Base-by-base conservation (phyloP, 2,329 filamentous ascomycete genomes). In the Penicillium sp. region DNA sequence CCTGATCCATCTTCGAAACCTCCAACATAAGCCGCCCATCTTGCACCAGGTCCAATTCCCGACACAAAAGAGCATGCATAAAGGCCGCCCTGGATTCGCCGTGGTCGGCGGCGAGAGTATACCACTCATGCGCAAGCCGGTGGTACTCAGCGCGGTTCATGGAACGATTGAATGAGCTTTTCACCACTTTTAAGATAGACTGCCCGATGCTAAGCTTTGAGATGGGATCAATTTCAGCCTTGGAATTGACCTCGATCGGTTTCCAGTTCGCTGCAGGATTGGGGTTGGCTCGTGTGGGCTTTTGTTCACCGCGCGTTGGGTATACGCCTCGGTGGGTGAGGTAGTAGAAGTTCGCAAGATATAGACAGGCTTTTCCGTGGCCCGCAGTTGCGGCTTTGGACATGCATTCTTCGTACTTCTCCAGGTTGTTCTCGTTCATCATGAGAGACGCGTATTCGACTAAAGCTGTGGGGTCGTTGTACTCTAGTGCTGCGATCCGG, bases 281-380 rank as follows among this genome's bases (percentile, higher is more conserved):
- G 22, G 33, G 33, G 4, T 49, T 49, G 14, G 29, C 27, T 22
- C 11, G 18, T 12, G 46, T 40, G 14, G 46, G 31, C 22, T 40
- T 49, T 18, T 40, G 46, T 27, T 49, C 46, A 7, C 31, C 69
- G 2, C 58, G 60, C 2, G 62, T 67, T 0, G 65, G 62, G 27
- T 65, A 64, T 29, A 57, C 51, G 4, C 69, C 67, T 12, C 60
- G 58, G n/a, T 37, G 68, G 6, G 62, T 73, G 42, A 64, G 68
- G 49, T 67, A 72, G 56, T 76, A 77, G 53, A 70, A 71, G 44
- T 73, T 71, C 3, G 66, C 74, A 8, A 76, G 61, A 29, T 65
- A 67, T n/a, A 65, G 54, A 54, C 69, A 71, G 2, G 73, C 70
- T 6, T 62, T 53, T 2, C 33, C n/a, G 33, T 72, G 42, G 6